Conservation (phyloP, 2,329 filamentous ascomycete species). For the Teratosphaeria pseudoeucalypti region DNA sequence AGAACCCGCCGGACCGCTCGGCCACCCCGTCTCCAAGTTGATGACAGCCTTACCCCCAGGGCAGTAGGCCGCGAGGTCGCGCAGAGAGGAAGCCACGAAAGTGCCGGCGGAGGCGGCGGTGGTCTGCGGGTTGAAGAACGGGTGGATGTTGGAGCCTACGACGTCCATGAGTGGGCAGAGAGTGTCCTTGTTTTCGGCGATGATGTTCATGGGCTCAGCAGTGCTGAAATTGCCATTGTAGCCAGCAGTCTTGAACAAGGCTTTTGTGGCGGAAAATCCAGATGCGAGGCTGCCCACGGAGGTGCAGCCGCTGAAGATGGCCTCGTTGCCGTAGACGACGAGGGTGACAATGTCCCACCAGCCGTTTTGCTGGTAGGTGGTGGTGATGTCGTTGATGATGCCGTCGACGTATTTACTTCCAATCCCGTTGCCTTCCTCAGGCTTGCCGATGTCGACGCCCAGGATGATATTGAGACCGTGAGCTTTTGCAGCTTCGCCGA, state of each 20-base stretch:
- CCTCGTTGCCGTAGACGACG: constrained; percentile 84
- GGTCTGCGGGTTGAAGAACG: constrained; percentile 77
- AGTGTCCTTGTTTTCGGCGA: constrained; percentile 49
- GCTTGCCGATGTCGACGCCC: constrained; percentile 63
- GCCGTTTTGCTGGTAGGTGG: constrained; percentile 53
- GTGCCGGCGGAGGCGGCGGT: constrained; percentile 56
- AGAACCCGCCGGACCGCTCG: constrained; percentile 64
- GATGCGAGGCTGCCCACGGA: constrained; percentile 51
- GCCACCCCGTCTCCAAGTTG: constrained; percentile 91
- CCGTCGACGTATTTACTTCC: constrained; percentile 44
- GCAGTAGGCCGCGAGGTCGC: constrained; percentile 62
- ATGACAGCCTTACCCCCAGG: constrained; percentile 54
- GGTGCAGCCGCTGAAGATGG: constrained; percentile 64
- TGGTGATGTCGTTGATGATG: constrained; percentile 64
- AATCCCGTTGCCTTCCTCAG: constrained; percentile 43
- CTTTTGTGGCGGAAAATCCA: constrained; percentile 61
- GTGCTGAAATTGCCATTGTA: constrained; percentile 72
- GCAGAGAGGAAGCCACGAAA: constrained; percentile 66
- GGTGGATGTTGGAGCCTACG: constrained; percentile 77
- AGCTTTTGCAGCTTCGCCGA: constrained; percentile 57
- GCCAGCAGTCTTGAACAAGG: constrained; percentile 42
- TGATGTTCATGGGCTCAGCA: constrained; percentile 73
- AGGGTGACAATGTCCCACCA: constrained; percentile 68
- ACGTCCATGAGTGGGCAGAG: constrained; percentile 71
- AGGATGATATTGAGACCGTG: constrained; percentile 70